Conservation (phyloP, 768 basidiomycete species). For the Suillus hirtellus region DNA sequence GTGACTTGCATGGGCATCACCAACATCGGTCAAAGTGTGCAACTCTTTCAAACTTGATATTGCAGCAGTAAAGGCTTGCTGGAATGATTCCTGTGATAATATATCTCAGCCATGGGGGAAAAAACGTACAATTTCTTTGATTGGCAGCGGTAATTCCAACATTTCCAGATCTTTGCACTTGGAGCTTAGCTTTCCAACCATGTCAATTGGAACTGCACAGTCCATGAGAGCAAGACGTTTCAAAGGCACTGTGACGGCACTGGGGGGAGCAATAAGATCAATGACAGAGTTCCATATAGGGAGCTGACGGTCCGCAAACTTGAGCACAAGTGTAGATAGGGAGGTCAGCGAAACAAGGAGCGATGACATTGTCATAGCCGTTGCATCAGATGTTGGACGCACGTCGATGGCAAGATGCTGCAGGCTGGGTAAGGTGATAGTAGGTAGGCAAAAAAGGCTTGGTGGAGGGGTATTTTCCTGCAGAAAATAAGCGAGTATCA, state of each 20-base stretch:
- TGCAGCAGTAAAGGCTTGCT: conserved; percentile 36
- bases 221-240: conserved; percentile 48
- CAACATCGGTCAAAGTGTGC: conserved; percentile 46
- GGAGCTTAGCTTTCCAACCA: conserved; percentile 42
- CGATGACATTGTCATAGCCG: background rate
- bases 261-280: conserved; percentile 36
- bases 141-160: conserved; percentile 51
- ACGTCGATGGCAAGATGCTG: conserved; percentile 56
- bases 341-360: conserved; percentile 8
- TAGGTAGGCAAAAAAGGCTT: conserved; percentile 15
- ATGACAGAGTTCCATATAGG: conserved; percentile 41
- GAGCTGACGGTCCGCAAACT: conserved; percentile 16
- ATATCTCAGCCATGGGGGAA: background rate
- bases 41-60: conserved; percentile 40
- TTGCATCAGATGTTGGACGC: conserved; percentile 31
- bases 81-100: background rate
- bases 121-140: conserved; percentile 47
- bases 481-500: conserved; percentile 8
- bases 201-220: conserved; percentile 41
- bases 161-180: conserved; percentile 48
- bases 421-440: conserved; percentile 41
- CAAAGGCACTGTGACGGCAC: conserved; percentile 43
- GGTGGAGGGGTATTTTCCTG: conserved; percentile 19
- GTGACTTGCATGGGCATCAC: conserved; percentile 42
- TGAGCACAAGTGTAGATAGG: conserved; percentile 7